These are phyloP conservation scores for Henckelia pumila DNA, from an alignment of 257 asterid species.

Conservation along the genomic window DNA sequence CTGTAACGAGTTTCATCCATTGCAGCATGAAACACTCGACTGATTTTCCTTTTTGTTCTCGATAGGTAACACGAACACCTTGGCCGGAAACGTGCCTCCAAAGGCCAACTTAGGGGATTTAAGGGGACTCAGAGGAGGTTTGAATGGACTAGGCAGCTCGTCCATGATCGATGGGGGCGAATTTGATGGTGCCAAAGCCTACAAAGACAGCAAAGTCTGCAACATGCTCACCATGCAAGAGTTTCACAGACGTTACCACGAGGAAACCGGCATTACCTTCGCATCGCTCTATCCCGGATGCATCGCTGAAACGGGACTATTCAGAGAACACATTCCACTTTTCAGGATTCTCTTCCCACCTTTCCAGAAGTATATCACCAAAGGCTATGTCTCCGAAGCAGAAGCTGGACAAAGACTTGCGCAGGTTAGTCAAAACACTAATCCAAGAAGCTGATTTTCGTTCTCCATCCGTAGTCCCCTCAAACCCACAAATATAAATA, in stretches of 20 bases:
- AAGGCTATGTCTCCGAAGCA: constrained; percentile 84
- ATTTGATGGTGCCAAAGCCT: constrained; percentile 92
- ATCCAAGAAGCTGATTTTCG: neutral
- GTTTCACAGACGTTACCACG: constrained; percentile 73
- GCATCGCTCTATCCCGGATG: constrained; percentile 94
- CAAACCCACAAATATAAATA: neutral
- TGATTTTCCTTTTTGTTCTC: neutral
- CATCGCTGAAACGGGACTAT: constrained; percentile 81
- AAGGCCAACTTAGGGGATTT: constrained; percentile 91
- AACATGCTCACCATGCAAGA: constrained; percentile 98
- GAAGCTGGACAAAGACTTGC: constrained; percentile 93
- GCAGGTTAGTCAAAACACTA: constrained; percentile 45
- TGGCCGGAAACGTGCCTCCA: constrained; percentile 99
- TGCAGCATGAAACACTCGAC: neutral
- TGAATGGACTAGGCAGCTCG: constrained; percentile 59
- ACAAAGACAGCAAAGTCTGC: constrained; percentile 95
- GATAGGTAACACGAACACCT: constrained; percentile 86
- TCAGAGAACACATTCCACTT: constrained; percentile 83
- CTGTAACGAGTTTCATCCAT: neutral
- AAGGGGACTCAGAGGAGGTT: constrained; percentile 79
- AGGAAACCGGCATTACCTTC: constrained; percentile 67
- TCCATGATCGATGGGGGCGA: constrained; percentile 92
- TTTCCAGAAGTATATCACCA: constrained; percentile 85
- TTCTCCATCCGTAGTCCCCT: neutral
- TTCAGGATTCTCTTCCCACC: constrained; percentile 92